Evolutionary conservation across 176 grass and related monocot genomes (phyloP).

Genomic region (Sorghum bicolor): DNA sequence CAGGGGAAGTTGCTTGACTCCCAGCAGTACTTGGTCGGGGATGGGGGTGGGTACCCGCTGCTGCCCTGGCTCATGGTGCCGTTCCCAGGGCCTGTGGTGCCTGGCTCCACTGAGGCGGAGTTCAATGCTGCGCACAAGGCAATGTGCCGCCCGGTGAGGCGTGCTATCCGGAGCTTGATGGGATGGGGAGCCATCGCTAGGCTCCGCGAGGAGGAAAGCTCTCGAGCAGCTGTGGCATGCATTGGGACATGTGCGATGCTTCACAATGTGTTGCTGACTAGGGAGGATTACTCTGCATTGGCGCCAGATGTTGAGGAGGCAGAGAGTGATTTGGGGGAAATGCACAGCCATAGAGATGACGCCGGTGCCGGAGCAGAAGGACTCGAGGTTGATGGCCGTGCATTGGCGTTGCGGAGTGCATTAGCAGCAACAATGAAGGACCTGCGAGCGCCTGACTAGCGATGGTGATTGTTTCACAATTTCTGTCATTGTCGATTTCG

Average conservation of each 20-base stretch:
- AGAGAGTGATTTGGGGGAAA: background rate
- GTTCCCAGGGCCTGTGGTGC: background rate
- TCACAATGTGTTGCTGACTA: conserved; percentile 70
- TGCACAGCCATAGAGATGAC: conserved; percentile 18
- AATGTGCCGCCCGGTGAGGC: conserved; percentile 47
- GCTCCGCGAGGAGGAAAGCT: conserved; percentile 56
- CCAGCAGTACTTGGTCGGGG: conserved; percentile 51
- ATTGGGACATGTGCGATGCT: conserved; percentile 78
- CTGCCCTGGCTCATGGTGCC: conserved; percentile 79
- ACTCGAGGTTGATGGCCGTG: conserved; percentile 36
- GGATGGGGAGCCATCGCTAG: conserved; percentile 57
- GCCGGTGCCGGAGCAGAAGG: conserved; percentile 4
- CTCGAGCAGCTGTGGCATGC: conserved; percentile 53
- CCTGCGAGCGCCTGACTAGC: background rate
- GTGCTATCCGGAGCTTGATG: conserved; percentile 52
- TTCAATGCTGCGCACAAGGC: conserved; percentile 56
- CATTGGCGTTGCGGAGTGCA: conserved; percentile 36
- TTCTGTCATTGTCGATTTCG: conserved; percentile 26
- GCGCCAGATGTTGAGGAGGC: conserved; percentile 31
- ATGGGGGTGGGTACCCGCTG: conserved; percentile 52
- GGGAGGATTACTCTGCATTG: conserved; percentile 73
- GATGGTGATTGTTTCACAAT: conserved; percentile 27
- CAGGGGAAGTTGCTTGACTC: conserved; percentile 47
- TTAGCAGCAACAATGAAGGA: conserved; percentile 30
- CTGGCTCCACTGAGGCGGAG: conserved; percentile 39